These are phyloP conservation scores for Geotrichum europaeum DNA, from an alignment of 1,139 yeast species.

Conservation along the genomic window DNA sequence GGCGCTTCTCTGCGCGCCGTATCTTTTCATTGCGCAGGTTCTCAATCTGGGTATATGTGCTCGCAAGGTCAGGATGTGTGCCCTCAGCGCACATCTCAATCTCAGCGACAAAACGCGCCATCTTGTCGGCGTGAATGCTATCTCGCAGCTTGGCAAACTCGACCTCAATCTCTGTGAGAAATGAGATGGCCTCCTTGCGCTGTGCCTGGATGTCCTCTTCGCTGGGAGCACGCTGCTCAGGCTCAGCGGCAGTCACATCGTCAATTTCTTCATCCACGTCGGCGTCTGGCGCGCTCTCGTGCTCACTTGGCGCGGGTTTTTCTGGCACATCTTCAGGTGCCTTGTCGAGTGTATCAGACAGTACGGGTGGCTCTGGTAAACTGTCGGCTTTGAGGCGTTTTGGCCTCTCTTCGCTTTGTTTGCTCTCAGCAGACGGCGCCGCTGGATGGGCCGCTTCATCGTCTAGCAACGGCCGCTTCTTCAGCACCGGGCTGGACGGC, in stretches of 20 bases:
- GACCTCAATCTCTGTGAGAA: conserved; percentile 70
- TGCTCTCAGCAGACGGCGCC: not conserved
- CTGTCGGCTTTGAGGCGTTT: conserved; percentile 14
- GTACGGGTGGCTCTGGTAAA: not conserved
- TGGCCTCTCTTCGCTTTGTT: not conserved
- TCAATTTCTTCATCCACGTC: conserved; percentile 21
- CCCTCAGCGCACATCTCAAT: conserved; percentile 83
- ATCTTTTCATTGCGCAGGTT: conserved; percentile 64
- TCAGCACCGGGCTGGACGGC: conserved; percentile 14
- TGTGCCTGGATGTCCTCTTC: conserved; percentile 44
- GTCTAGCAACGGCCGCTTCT: conserved; percentile 8
- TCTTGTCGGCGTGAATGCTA: conserved; percentile 47
- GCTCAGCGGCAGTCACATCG: conserved; percentile 13
- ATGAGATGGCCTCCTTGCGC: conserved; percentile 57
- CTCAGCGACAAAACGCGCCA: conserved; percentile 71
- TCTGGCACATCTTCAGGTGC: conserved; percentile 19
- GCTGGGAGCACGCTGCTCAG: not conserved
- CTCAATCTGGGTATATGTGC: conserved; percentile 64
- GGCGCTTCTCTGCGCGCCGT: conserved; percentile 58
- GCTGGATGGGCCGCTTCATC: not conserved
- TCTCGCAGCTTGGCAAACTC: conserved; percentile 84
- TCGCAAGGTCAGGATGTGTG: conserved; percentile 76
- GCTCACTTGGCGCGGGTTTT: conserved; percentile 16
- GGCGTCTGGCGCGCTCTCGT: conserved; percentile 23
- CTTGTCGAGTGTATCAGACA: not conserved